Evolutionary conservation across 768 basidiomycete genomes (phyloP).

Genomic region (Leccinum incarnatum): DNA sequence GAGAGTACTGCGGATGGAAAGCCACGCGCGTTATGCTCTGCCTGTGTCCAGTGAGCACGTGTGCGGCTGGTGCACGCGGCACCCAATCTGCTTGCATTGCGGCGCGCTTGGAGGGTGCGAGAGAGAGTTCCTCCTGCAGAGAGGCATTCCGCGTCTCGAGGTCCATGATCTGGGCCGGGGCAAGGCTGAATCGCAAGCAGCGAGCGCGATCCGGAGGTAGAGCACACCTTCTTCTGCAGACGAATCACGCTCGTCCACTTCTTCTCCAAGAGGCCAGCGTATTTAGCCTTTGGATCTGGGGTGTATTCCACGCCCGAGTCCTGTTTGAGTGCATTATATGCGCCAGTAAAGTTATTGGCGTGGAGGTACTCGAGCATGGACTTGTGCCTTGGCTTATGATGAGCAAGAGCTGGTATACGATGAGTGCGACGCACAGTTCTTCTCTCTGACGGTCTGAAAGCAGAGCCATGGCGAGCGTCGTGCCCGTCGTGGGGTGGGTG

Average conservation of each 20-base stretch:
- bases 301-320: slow-evolving; percentile 60
- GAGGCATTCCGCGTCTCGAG: slow-evolving; percentile 82
- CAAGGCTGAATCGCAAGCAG: slow-evolving; percentile 7
- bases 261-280: slow-evolving; percentile 88
- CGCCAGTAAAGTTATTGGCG: slow-evolving; percentile 59
- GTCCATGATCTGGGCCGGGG: slow-evolving; percentile 77
- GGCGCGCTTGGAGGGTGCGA: slow-evolving; percentile 49
- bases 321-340: slow-evolving; percentile 57
- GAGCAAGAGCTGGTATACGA: slow-evolving; percentile 8
- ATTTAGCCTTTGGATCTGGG: slow-evolving; percentile 85
- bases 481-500: not conserved
- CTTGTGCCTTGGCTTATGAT: slow-evolving; percentile 55
- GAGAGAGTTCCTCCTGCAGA: slow-evolving; percentile 66
- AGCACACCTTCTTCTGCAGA: slow-evolving; percentile 84
- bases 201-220: not conserved
- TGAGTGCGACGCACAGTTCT: slow-evolving; percentile 40
- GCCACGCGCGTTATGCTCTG: slow-evolving; percentile 73
- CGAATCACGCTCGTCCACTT: slow-evolving; percentile 98
- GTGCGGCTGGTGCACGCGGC: slow-evolving; percentile 80
- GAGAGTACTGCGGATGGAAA: slow-evolving; percentile 84
- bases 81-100: slow-evolving; percentile 81
- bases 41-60: slow-evolving; percentile 74
- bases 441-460: slow-evolving; percentile 48
- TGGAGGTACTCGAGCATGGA: slow-evolving; percentile 79
- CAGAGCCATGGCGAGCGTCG: slow-evolving; percentile 33